Conservation (phyloP, 768 basidiomycete genomes). For the Hygrocybe punicea region DNA sequence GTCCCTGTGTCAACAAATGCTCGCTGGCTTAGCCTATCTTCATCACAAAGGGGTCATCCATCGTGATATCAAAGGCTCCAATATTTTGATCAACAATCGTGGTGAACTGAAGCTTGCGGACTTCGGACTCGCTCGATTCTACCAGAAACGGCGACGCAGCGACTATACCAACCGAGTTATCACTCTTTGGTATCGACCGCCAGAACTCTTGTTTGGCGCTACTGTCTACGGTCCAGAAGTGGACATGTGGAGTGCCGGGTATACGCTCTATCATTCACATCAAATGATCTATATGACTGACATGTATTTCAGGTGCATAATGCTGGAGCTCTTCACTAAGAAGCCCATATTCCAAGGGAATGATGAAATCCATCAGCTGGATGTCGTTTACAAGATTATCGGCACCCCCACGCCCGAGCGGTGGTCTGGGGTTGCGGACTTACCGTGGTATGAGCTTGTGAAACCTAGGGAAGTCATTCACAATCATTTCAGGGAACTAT, state of each 20-base stretch:
- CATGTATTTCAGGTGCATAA: constrained; percentile 73
- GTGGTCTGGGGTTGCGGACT: constrained; percentile 77
- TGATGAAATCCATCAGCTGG: constrained; percentile 96
- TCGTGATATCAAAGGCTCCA: constrained; percentile 98
- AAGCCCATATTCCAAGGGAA: constrained; percentile 97
- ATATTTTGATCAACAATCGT: constrained; percentile 86
- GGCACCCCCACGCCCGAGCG: constrained; percentile 81
- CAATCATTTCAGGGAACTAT: constrained; percentile 79
- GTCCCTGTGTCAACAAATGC: constrained; percentile 94
- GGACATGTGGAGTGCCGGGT: constrained; percentile 99
- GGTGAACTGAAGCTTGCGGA: constrained; percentile 96
- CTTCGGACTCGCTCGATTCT: constrained; percentile 95
- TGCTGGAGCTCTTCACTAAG: constrained; percentile 94
- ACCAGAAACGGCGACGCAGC: constrained; percentile 81
- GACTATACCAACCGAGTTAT: constrained; percentile 99
- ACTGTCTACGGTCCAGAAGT: constrained; percentile 97
- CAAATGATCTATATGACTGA: not conserved
- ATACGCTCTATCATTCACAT: constrained; percentile 23
- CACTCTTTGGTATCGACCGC: constrained; percentile 97
- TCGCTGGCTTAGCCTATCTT: constrained; percentile 88
- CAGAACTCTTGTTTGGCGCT: constrained; percentile 90
- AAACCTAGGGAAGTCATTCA: constrained; percentile 75
- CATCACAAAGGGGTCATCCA: constrained; percentile 96
- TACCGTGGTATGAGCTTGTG: constrained; percentile 99
- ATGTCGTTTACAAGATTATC: constrained; percentile 85